Evolutionary conservation across 202 grass and related monocot genomes (phyloP), one percentile per base, ranked within the genome.

Genomic region (Sporobolus alterniflorus): DNA sequence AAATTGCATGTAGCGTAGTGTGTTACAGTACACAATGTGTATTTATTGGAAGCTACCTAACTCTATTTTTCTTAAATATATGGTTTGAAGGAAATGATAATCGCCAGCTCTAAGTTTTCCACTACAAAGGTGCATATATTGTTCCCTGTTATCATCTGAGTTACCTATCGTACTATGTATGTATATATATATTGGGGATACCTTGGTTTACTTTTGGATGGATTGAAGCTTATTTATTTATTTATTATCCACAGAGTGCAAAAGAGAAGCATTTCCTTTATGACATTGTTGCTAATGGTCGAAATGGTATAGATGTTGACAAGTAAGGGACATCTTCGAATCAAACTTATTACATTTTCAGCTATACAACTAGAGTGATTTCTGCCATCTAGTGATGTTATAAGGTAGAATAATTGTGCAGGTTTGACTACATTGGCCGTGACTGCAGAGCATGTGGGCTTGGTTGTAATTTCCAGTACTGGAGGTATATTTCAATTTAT

Each of bases 271-370:
- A 36, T 51, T 98, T 98, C 82, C 88, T 98, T 44, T 98, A 98
- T 88, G 96, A 98, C 82, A 98, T 98, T 83, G 96, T 98, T 87
- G 96, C 96, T 74, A 98, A 98, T 87, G 96, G 96, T 36, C 89
- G 89, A 80, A 98, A 91, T 68, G 96, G 96, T 54, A 98, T 98
- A 84, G 96, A 98, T 87, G 96, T 98, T 78, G 96, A 98, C 84
- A 98, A 98, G 96, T 98, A 88, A 69, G 87, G 30, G 31, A 42
- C 26, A 75, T 70, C 47, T 78, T 82, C 73, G 29, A 44, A 69
- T 71, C 64, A 15, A 71, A 40, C 78, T 67, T 71, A 21, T 84
- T 61, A 44, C 1, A 40, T 79, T 82, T 78, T 54, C 44, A 69
- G 47, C 5, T 73, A 74, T 88, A 32, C 32, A 6, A 2, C 39